These are phyloP conservation scores for Sporothrix curviconia DNA, from an alignment of 2,329 filamentous ascomycete species.

Conservation along the genomic window DNA sequence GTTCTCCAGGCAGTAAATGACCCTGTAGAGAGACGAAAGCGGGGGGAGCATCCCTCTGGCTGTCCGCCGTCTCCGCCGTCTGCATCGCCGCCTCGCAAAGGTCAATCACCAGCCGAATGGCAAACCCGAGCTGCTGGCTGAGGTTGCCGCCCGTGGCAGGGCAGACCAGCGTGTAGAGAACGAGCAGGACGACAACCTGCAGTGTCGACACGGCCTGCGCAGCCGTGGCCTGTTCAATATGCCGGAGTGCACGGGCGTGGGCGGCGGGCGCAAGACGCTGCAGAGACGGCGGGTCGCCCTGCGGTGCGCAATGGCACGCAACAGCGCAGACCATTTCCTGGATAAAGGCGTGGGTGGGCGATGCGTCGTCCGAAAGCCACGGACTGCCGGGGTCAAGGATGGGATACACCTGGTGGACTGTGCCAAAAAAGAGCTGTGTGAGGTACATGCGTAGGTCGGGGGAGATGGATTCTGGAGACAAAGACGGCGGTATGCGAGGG, in stretches of 20 bases:
- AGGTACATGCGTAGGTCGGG: neutral
- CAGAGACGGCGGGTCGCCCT: neutral
- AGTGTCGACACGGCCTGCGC: constrained; percentile 4
- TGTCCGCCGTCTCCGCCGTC: neutral
- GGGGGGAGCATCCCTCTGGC: neutral
- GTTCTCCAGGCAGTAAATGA: constrained; percentile 12
- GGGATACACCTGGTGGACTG: neutral
- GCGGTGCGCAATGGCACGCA: neutral
- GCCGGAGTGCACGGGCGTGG: neutral
- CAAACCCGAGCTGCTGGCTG: constrained; percentile 10
- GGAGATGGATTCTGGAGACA: neutral
- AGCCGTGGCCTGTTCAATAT: neutral
- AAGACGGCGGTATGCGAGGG: too few species aligned
- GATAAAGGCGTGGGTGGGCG: neutral
- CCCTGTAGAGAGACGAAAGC: neutral
- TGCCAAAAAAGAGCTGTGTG: neutral
- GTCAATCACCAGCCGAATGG: constrained; percentile 8
- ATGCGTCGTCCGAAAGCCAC: neutral
- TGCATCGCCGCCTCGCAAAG: neutral
- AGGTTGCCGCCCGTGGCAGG: constrained; percentile 6
- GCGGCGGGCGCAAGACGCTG: neutral
- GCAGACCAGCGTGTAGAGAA: constrained; percentile 3
- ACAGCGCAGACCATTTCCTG: constrained; percentile 6
- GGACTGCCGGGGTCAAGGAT: neutral
- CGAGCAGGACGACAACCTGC: constrained; percentile 7